Conservation (phyloP, 2,329 filamentous ascomycete genomes). For the Orbilia brochopaga region DNA sequence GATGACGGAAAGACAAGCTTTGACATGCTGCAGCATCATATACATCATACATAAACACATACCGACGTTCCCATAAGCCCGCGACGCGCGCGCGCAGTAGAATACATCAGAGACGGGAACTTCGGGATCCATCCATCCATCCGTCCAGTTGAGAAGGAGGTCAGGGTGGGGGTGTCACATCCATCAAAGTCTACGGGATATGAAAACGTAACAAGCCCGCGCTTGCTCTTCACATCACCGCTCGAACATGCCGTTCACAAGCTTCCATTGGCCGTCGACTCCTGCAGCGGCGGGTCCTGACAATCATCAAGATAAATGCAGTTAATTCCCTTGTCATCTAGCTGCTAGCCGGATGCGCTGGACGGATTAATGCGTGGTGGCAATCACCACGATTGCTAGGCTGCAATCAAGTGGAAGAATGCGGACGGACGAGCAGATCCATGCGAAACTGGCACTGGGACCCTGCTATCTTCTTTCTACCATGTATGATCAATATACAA, state of each 20-base stretch:
- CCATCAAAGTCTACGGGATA: background rate
- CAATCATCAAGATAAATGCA: constrained; percentile 27
- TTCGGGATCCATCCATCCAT: constrained; percentile 12
- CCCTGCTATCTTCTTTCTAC: background rate
- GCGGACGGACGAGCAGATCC: constrained; percentile 20
- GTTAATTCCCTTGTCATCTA: constrained; percentile 32
- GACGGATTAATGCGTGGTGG: background rate
- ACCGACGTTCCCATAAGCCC: background rate
- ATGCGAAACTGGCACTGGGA: constrained; percentile 9
- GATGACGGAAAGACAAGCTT: constrained; percentile 26
- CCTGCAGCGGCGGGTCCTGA: constrained; percentile 30
- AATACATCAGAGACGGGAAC: constrained; percentile 23
- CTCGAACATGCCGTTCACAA: constrained; percentile 4
- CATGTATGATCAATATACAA: background rate
- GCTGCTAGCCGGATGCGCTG: constrained; percentile 11
- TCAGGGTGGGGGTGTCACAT: background rate
- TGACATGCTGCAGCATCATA: constrained; percentile 7
- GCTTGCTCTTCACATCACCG: constrained; percentile 16
- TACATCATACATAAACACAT: background rate
- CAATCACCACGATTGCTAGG: constrained; percentile 33
- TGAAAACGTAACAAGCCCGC: no score
- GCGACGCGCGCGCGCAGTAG: background rate
- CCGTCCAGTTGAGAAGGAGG: background rate
- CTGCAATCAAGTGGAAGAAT: constrained; percentile 23
- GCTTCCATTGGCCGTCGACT: constrained; percentile 30